A percentile compares a stretch with the other conserved stretches of the same genome.
phyloP scores from a whole-genome alignment of 345 rosid species.

The Mallotus nudiflorus region DNA sequence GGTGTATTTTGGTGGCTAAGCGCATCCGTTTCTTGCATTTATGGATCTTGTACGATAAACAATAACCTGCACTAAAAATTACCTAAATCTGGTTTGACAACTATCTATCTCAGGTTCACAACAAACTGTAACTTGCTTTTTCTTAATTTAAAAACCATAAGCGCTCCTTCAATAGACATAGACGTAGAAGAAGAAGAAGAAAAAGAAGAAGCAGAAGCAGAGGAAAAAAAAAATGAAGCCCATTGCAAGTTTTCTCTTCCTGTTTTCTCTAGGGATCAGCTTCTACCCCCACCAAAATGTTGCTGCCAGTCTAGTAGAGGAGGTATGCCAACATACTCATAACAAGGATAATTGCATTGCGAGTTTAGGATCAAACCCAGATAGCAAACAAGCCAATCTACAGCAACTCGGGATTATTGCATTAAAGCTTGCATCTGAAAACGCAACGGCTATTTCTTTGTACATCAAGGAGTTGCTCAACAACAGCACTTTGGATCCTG shows the following conservation, averaged over 20 bases:
- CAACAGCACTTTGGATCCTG: conserved; percentile 37
- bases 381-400: conserved; percentile 38
- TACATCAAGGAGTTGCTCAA: conserved; percentile 34
- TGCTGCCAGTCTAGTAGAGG: conserved; percentile 13
- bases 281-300: neutral
- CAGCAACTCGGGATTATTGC: conserved; percentile 51
- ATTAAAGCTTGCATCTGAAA: conserved; percentile 37
- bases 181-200: neutral
- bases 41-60: neutral
- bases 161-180: neutral
- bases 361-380: conserved; percentile 43
- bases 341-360: conserved; percentile 49
- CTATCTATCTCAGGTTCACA: too few species aligned
- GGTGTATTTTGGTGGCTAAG: neutral
- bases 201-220: neutral
- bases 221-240: conserved; percentile 26
- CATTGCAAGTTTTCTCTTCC: conserved; percentile 10
- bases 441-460: conserved; percentile 43
- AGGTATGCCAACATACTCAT: conserved; percentile 41
- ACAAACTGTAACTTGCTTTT: neutral
- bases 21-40: conserved; percentile 14
- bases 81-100: neutral
- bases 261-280: conserved; percentile 21
- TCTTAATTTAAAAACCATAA: conserved; percentile 1
- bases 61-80: neutral